These are phyloP conservation scores for Mollisiaceae sp. DNA, from an alignment of 2,329 filamentous ascomycete genomes.

Conservation along the genomic window DNA sequence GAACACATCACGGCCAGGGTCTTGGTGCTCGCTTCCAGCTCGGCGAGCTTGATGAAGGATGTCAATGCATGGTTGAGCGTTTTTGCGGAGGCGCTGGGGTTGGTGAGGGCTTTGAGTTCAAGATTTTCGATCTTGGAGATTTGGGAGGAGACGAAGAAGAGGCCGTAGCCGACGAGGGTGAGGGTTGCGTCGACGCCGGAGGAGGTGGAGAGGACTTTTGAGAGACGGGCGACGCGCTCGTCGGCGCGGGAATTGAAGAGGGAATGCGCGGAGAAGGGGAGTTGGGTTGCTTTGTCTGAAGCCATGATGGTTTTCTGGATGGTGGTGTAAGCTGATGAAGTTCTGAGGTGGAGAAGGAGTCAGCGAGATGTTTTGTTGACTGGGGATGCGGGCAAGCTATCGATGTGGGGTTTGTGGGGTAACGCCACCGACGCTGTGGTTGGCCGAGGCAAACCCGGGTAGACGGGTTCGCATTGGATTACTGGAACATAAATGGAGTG, in stretches of 20 bases:
- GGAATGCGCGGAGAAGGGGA: neutral
- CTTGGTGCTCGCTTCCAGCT: slow-evolving; percentile 16
- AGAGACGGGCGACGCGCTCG: neutral
- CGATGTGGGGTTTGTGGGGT: slow-evolving; percentile 6
- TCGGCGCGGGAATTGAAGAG: neutral
- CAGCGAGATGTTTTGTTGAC: neutral
- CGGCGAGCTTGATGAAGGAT: slow-evolving; percentile 15
- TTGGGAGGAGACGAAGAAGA: slow-evolving; percentile 21
- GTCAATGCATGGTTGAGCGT: slow-evolving; percentile 10
- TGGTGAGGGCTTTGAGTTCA: slow-evolving; percentile 12
- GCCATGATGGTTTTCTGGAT: neutral
- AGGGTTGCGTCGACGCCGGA: slow-evolving; percentile 6
- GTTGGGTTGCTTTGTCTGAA: slow-evolving; percentile 2
- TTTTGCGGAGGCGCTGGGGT: slow-evolving; percentile 2
- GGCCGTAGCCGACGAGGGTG: slow-evolving; percentile 12
- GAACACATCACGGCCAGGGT: slow-evolving; percentile 21
- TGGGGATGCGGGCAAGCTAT: neutral
- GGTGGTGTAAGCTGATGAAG: neutral
- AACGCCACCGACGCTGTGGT: neutral
- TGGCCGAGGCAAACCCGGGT: slow-evolving; percentile 3
- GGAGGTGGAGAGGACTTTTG: slow-evolving; percentile 5
- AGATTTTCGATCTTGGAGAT: slow-evolving; percentile 18
- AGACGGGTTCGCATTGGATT: neutral
- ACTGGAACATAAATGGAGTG: too few relatives aligned
- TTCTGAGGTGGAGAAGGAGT: neutral